Base-by-base conservation (phyloP, 805 yeast genomes). In the Hanseniaspora valbyensis region DNA sequence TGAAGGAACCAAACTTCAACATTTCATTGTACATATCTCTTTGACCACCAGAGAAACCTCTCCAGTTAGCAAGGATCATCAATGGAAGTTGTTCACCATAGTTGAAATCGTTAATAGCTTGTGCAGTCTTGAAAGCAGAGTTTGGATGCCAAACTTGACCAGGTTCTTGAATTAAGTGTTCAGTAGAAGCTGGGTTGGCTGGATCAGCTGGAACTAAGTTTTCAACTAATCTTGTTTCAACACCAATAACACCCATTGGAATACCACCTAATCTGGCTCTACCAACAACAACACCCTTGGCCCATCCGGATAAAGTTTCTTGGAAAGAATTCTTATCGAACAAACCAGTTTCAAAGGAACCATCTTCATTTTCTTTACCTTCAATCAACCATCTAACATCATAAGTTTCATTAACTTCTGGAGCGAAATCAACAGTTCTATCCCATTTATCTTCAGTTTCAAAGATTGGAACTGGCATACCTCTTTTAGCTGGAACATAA, bases 71-170 rank as follows among this genome's bases (percentile, higher is more conserved):
- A 59, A 92, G 72, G 58, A 92, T 87, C 95, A 92, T 85, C 68
- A 92, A 75, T 56, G 99, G 99, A 63, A 92, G 76, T 69, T 89
- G 90, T 69, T 92, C 99, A 75, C 99, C 99, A 64, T 87, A 73
- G 75, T 92, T 92, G 79, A 92, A 92, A 66, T 92, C 98, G 57
- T 82, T 83, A 61, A 92, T 90, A 21, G 98, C 97, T 72, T 92
- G 98, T 2, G 99, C 95, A 41, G 99, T 92, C 80, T 92, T 92
- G 77, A 84, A 92, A 18, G 99, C 98, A 55, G 95, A 84, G 73
- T 92, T 92, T 60, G 99, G 99, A 73, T 89, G 86, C 99, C 99
- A 92, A 58, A 92, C 99, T 73, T 89, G 96, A 64, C 98, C 99
- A 55, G 99, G 96, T 69, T 92, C 98, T 67, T 84, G 94, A 54